These are phyloP conservation scores for Boletus sp. DNA, from an alignment of 768 basidiomycete genomes.

Conservation along the genomic window DNA sequence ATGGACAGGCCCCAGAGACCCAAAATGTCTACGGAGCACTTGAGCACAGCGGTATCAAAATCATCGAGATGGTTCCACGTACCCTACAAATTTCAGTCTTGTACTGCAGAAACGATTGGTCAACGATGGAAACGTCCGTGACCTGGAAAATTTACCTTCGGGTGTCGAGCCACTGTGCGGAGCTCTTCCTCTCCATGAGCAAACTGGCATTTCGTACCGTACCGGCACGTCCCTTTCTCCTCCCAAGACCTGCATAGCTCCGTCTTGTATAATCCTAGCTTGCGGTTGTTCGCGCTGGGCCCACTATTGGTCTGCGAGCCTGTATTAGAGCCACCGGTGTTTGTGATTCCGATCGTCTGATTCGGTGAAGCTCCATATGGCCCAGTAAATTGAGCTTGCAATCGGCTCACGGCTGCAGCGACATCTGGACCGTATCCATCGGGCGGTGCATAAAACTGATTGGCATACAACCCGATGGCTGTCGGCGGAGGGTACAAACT, in stretches of 20 bases:
- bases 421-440: conserved; percentile 58
- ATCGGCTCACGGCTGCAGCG: conserved; percentile 56
- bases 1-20: conserved; percentile 91
- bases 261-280: conserved; percentile 88
- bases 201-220: conserved; percentile 88
- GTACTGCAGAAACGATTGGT: conserved; percentile 50
- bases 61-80: conserved; percentile 22
- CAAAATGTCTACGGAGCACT: conserved; percentile 70
- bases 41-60: conserved; percentile 4
- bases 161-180: conserved; percentile 80
- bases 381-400: conserved; percentile 54
- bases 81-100: conserved; percentile 95
- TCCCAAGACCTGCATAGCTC: conserved; percentile 91
- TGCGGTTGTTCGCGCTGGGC: conserved; percentile 89
- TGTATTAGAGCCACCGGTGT: conserved; percentile 34
- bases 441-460: conserved; percentile 64
- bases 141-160: conserved; percentile 58
- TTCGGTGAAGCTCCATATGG: conserved; percentile 52
- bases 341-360: conserved; percentile 45
- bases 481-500: conserved; percentile 55
- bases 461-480: conserved; percentile 63
- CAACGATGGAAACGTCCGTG: conserved; percentile 6
- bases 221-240: conserved; percentile 84
- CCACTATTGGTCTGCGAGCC: conserved; percentile 47
- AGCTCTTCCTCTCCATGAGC: conserved; percentile 91